Evolutionary conservation across 306 rosid genomes (phyloP), one percentile per base, ranked within the genome.

Genomic region (Cucurbita maxima): DNA sequence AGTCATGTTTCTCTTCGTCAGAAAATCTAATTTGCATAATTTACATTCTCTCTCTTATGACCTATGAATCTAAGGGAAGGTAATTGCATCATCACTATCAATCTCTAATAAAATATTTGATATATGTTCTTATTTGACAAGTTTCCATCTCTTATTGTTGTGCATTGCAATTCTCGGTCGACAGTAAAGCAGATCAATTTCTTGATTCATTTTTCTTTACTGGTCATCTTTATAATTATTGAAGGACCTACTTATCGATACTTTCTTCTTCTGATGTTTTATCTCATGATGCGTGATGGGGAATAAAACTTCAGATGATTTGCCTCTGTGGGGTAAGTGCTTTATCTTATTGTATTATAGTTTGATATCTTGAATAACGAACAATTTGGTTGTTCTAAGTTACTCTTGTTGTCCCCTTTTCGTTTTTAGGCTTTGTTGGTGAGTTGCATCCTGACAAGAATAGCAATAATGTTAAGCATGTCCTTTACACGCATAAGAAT

Each of bases 241-340:
- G 55, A 58, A n/a, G 73, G 55, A 80, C 92, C 91, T 74, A 86
- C 86, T 20, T 51, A 62, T 70, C 50, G 71, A 53, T 15, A 51
- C 71, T 76, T 80, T 79, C 71, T 58, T 43, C 75, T 55, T 82
- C 66, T 43, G 72, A 79, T 81, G 78, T 34, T 73, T 62, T 83
- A 69, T 79, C 48, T 59, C 60, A 61, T 85, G 90, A 80, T 82
- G 76, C 71, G 86, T 48, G 47, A 48, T 63, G 78, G 79, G 58
- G 78, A 77, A 75, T 78, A 51, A 83, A 76, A 77, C 77, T 82
- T 75, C 97, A 95, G 99, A 95, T 82, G 99, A 95, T 79, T 92
- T 95, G 69, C 99, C 99, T 73, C 81, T 95, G 75, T 91, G 97
- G 97, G 97, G 99, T 95, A 95, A 25, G 74, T 80, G 87, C 78